These are phyloP conservation scores for Tuber calosporum DNA, from an alignment of 495 filamentous ascomycete species.

Conservation along the genomic window DNA sequence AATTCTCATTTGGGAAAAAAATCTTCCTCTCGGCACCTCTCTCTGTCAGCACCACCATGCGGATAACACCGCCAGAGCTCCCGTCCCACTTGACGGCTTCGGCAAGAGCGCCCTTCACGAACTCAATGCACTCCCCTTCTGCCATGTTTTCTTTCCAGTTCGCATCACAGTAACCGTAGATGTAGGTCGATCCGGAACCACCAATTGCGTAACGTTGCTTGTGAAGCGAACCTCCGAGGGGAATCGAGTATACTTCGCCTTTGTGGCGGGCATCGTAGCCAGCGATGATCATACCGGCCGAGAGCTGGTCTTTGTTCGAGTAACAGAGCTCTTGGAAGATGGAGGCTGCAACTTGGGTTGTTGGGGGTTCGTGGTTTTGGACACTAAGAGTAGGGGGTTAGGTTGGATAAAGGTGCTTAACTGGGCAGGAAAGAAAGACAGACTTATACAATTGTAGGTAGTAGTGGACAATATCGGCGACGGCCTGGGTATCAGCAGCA, in stretches of 20 bases:
- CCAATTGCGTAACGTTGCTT: constrained; percentile 95
- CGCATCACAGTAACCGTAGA: constrained; percentile 96
- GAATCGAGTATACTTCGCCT: constrained; percentile 94
- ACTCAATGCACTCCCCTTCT: constrained; percentile 82
- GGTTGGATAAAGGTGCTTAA: not conserved
- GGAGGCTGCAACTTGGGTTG: constrained; percentile 84
- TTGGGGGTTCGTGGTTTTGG: constrained; percentile 76
- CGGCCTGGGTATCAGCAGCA: constrained; percentile 93
- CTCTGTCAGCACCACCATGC: constrained; percentile 87
- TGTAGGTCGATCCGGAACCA: constrained; percentile 95
- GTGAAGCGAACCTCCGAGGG: constrained; percentile 91
- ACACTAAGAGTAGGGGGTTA: constrained; percentile 47
- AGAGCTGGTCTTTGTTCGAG: constrained; percentile 87
- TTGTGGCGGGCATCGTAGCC: constrained; percentile 90
- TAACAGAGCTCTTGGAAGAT: constrained; percentile 98
- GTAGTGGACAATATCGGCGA: constrained; percentile 95
- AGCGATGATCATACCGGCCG: constrained; percentile 94
- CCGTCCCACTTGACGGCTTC: constrained; percentile 99
- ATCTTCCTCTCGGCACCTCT: constrained; percentile 42
- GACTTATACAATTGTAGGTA: constrained; percentile 78
- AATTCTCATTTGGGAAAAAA: constrained; percentile 42
- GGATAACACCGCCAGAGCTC: constrained; percentile 94
- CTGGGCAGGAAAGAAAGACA: constrained; percentile 4
- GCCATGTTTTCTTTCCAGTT: constrained; percentile 95
- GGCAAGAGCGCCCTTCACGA: constrained; percentile 79